A percentile compares a stretch with the other conserved stretches of the same genome.
These are phyloP conservation scores for Phytopythium helicoides DNA, from an alignment of 352 stramenopile species.

Conservation along the genomic window DNA sequence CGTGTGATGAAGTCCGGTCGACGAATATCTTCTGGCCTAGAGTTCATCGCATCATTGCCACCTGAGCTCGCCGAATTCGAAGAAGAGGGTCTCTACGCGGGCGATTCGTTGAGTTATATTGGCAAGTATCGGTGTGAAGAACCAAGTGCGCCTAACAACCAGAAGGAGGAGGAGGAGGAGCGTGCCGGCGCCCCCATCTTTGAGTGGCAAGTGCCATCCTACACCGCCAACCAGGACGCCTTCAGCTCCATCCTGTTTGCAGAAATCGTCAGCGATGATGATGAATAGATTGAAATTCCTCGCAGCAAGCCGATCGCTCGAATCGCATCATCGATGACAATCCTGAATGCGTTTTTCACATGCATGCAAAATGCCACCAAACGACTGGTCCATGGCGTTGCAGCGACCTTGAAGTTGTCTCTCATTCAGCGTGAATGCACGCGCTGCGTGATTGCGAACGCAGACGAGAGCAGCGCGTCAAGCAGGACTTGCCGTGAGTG, in stretches of 20 bases:
- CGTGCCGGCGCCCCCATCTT: slow-evolving; percentile 3
- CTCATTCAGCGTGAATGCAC: too few species aligned
- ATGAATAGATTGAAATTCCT: slow-evolving; percentile 18
- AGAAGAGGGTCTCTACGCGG: slow-evolving; percentile 38
- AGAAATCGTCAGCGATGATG: slow-evolving; percentile 28
- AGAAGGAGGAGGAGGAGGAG: slow-evolving; percentile 5
- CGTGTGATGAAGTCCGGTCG: neutral
- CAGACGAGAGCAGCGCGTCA: too few species aligned
- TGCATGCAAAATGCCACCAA: neutral
- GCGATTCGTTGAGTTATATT: neutral
- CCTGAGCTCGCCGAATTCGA: slow-evolving; percentile 62
- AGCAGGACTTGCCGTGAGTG: too few species aligned
- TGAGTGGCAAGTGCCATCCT: slow-evolving; percentile 25
- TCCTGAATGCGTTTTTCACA: too few species aligned
- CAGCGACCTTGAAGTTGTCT: too few species aligned
- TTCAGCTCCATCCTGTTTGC: slow-evolving; percentile 18
- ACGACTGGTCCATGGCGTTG: too few species aligned
- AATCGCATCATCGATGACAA: too few species aligned
- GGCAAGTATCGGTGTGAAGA: neutral
- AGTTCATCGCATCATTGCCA: slow-evolving; percentile 15
- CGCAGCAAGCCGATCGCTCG: too few species aligned
- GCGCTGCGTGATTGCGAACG: too few species aligned
- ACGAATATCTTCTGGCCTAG: slow-evolving; percentile 4
- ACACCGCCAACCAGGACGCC: slow-evolving; percentile 4
- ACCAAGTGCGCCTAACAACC: neutral